phyloP scores from a whole-genome alignment of 257 asterid genomes.

The Solanum appendiculatum region DNA sequence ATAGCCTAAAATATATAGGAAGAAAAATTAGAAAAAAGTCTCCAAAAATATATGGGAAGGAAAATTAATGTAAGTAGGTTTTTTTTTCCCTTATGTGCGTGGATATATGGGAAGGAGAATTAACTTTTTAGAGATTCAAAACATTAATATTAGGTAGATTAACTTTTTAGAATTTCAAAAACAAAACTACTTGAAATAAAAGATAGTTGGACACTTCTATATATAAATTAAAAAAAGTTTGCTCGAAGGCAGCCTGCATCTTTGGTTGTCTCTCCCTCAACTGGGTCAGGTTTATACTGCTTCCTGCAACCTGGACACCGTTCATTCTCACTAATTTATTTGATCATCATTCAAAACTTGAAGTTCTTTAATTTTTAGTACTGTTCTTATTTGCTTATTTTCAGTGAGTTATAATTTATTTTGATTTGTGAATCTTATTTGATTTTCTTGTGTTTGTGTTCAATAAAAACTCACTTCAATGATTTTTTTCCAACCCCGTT shows the following conservation, averaged over 20 bases:
- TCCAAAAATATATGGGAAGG: not conserved
- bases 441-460: not conserved
- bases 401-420: not conserved
- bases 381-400: not conserved
- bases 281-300: not conserved
- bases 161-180: not conserved
- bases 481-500: not conserved
- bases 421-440: not conserved
- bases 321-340: not conserved
- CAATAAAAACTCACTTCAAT: not conserved
- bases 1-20: not conserved
- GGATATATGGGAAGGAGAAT: not conserved
- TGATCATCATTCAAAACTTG: not conserved
- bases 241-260: not conserved
- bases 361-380: not conserved
- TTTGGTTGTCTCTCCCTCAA: not conserved
- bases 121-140: not conserved
- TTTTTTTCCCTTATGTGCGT: not conserved
- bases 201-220: not conserved
- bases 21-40: not conserved
- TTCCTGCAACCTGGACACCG: not conserved
- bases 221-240: too few species aligned
- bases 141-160: too few species aligned
- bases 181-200: not conserved
- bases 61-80: not conserved